A percentile compares a stretch with the other conserved stretches of the same genome.
Conservation (phyloP, 805 yeast species). For the Candida montana region DNA sequence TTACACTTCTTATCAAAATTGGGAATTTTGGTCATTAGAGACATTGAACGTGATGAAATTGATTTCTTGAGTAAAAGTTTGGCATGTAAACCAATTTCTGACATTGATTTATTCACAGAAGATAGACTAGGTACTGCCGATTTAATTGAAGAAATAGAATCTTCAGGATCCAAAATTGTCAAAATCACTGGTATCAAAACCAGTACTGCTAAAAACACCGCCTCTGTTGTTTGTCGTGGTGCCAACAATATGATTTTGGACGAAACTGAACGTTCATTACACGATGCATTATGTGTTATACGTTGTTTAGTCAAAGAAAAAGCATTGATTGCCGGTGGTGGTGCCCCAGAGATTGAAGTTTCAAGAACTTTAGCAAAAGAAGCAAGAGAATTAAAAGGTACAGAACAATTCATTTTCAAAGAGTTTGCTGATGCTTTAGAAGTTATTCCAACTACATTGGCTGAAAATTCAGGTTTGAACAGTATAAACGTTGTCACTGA, state of each 20-base stretch:
- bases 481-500: slow-evolving; percentile 89
- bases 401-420: slow-evolving; percentile 54
- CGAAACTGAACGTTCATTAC: slow-evolving; percentile 95
- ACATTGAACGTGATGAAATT: slow-evolving; percentile 95
- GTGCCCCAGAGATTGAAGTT: slow-evolving; percentile 98
- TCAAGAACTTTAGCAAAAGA: slow-evolving; percentile 89
- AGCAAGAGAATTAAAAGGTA: slow-evolving; percentile 88
- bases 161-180: slow-evolving; percentile 59
- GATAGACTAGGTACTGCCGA: slow-evolving; percentile 92
- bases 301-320: slow-evolving; percentile 83
- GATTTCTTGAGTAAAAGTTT: slow-evolving; percentile 79
- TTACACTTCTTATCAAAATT: slow-evolving; percentile 90
- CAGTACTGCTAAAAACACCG: slow-evolving; percentile 68
- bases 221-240: slow-evolving; percentile 90
- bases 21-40: slow-evolving; percentile 90
- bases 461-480: slow-evolving; percentile 96
- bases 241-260: slow-evolving; percentile 87
- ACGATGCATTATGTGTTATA: slow-evolving; percentile 92
- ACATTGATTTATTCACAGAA: slow-evolving; percentile 87
- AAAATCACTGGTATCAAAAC: slow-evolving; percentile 77
- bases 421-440: slow-evolving; percentile 85
- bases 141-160: slow-evolving; percentile 67
- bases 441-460: slow-evolving; percentile 90
- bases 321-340: slow-evolving; percentile 97
- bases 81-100: slow-evolving; percentile 96